Evolutionary conservation across 371 early-diverging fungal genomes (phyloP).

Genomic region (Actinomucor elegans): DNA sequence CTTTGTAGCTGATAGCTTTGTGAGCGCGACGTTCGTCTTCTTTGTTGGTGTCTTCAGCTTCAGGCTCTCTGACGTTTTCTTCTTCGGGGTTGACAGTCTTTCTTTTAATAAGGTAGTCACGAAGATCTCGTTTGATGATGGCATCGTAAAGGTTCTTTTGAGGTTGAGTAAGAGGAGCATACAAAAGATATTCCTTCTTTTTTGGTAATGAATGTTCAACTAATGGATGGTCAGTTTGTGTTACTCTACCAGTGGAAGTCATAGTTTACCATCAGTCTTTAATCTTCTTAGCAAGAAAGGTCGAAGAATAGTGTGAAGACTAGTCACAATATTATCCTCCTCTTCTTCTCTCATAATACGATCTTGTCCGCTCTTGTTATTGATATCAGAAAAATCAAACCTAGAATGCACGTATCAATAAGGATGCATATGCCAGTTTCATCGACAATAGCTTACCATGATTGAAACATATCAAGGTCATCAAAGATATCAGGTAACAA

Average conservation of each 20-base stretch:
- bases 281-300: conserved; percentile 95
- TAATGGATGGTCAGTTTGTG: no score
- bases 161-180: conserved; percentile 77
- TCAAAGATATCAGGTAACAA: conserved; percentile 90
- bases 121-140: conserved; percentile 67
- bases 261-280: conserved; percentile 91
- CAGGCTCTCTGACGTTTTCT: conserved; percentile 17
- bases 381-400: conserved; percentile 81
- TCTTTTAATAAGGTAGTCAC: conserved; percentile 68
- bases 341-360: conserved; percentile 75
- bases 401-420: conserved; percentile 12
- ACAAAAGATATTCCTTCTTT: conserved; percentile 88
- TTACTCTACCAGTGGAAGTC: no score
- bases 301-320: conserved; percentile 86
- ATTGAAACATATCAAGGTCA: conserved; percentile 78
- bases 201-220: conserved; percentile 87
- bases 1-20: conserved; percentile 44
- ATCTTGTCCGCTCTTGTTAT: conserved; percentile 65
- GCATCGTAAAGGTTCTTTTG: conserved; percentile 90
- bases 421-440: background rate
- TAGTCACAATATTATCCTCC: conserved; percentile 71
- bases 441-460: conserved; percentile 52
- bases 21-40: conserved; percentile 5
- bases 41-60: conserved; percentile 9
- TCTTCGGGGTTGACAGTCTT: conserved; percentile 34